Evolutionary conservation across 2,329 filamentous ascomycete genomes (phyloP), one percentile per base, ranked within the genome.

Genomic region (Alternaria viburni): DNA sequence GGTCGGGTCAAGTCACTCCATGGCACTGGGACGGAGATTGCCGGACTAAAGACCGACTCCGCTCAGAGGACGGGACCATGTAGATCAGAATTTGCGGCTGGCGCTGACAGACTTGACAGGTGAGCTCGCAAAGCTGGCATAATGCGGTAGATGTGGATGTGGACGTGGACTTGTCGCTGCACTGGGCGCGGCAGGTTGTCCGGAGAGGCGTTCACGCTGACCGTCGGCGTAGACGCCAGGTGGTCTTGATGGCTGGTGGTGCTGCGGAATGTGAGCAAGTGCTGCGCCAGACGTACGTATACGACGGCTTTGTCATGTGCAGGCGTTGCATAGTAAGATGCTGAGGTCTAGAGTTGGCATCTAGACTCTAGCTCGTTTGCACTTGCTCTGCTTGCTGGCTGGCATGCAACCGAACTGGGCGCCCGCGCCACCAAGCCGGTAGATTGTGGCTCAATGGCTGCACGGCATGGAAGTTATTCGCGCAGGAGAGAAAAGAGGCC

Each of bases 81-180:
- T 52, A 52, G 49, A 52, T 52, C 28, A 28, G 23, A 44, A 54
- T 54, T 54, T 54, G 19, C 23, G 52, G 17, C 52, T 19, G n/a
- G 23, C 36, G 52, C 52, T 54, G 52, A 54, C 51, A 54, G 30
- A 23, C 32, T 54, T 54, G 51, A 54, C 52, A 54, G 52, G 52
- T 54, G 32, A 41, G 30, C 21, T 28, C 25, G 36, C 43, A 51
- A 21, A 51, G 26, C 26, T 51, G 47, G 17, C 26, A 19, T 17
- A 51, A 19, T 19, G 30, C 30, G 28, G 30, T 32, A 26, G 30
- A 36, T 21, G 32, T 51, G 28, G 28, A 36, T 21, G 21, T 36
- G 28, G 49, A 36, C 28, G 21, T 36, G 28, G 49, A 36, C 28
- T 32, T 36, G 49, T 10, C 7, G 28, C 30, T 25, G 51, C 30